Evolutionary conservation across 2,329 filamentous ascomycete species (phyloP).

Genomic region (Neofusicoccum umdonicola): DNA sequence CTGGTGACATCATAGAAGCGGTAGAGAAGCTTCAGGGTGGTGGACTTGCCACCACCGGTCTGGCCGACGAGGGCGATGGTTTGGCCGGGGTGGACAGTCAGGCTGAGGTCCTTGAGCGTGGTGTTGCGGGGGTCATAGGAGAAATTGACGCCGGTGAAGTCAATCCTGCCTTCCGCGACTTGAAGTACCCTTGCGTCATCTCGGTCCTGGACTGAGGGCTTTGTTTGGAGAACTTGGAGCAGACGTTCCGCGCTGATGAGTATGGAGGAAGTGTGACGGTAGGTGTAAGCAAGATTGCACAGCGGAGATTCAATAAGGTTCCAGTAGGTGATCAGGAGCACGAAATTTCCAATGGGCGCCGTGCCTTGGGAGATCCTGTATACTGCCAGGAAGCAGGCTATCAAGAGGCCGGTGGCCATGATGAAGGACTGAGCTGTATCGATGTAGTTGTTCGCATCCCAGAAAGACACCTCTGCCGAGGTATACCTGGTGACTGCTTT

Average conservation of each 20-base stretch:
- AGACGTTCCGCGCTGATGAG: constrained; percentile 66
- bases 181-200: constrained; percentile 49
- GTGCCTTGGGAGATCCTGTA: constrained; percentile 51
- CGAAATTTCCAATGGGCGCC: constrained; percentile 59
- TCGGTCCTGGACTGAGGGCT: constrained; percentile 54
- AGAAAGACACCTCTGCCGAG: constrained; percentile 29
- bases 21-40: constrained; percentile 54
- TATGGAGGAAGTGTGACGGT: constrained; percentile 49
- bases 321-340: constrained; percentile 67
- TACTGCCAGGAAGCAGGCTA: constrained; percentile 52
- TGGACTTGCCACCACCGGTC: constrained; percentile 58
- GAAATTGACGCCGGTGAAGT: constrained; percentile 45
- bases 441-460: constrained; percentile 22
- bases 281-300: constrained; percentile 50
- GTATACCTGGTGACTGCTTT: constrained; percentile 38
- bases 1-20: constrained; percentile 54
- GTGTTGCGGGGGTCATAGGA: constrained; percentile 53
- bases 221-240: constrained; percentile 56
- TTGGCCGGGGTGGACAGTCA: constrained; percentile 50
- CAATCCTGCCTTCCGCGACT: constrained; percentile 51
- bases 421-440: constrained; percentile 46
- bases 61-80: constrained; percentile 57
- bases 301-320: constrained; percentile 46
- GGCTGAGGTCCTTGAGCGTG: constrained; percentile 51
- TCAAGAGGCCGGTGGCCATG: constrained; percentile 49